Evolutionary conservation across 1,284 basidiomycete species (phyloP), one percentile per base, ranked within the genome.

Genomic region (Pseudomicrostroma phylloplanum): DNA sequence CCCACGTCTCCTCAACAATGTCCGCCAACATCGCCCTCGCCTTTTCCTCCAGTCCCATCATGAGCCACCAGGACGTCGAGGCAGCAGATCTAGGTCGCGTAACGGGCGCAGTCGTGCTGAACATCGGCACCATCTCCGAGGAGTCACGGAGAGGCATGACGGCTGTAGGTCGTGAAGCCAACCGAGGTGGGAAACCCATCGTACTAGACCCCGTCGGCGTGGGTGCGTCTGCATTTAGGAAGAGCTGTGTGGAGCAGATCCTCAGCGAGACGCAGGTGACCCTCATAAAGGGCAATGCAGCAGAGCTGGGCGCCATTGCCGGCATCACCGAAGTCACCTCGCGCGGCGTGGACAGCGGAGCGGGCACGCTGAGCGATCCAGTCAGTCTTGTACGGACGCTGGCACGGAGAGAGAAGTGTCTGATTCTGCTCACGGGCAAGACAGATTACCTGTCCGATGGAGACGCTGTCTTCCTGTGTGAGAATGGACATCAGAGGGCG

Each of bases 241-340:
- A 85, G 67, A 80, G 82, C 17, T 84, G 83, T 0, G 80, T 82
- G 6, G 73, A 80, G 57, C 89, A 87, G 60, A 83, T 96, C 13
- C 81, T 96, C n/a, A 84, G 89, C 66, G 81, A 84, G 55, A 94
- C 89, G 85, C 92, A 96, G 78, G 86, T 89, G 17, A 89, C 88
- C 19, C 88, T 96, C 19, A 92, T 97, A 81, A 97, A 97, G 80
- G 94, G 93, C 6, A 97, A 97, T 76, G 89, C 91, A 0, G 92
- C 86, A 21, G 94, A 97, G 80, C 87, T 97, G 23, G 90, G 86
- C 0, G 83, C 88, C 0, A 81, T 96, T 13, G 85, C 87, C 1
- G 85, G 87, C 17, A 88, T 88, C 55, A 48, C 43, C 2, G 64
- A 88, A 86, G 90, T 91, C 2, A 80, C 83, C 67, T 84, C 88